These are phyloP conservation scores for Cylindricascospora bacillispora DNA, from an alignment of 1,139 yeast species.

Conservation along the genomic window DNA sequence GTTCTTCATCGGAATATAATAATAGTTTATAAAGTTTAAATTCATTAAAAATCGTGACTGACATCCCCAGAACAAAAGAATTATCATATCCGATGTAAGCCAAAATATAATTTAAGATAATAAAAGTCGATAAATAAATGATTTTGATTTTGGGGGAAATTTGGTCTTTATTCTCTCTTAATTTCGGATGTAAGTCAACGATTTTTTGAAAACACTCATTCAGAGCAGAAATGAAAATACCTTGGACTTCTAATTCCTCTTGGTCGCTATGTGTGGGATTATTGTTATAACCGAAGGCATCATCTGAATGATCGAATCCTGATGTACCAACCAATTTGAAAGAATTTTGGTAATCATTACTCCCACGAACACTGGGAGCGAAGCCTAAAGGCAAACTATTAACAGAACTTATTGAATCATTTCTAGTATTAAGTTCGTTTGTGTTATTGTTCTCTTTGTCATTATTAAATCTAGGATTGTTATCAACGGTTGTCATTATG, in stretches of 20 bases:
- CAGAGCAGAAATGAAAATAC: constrained; percentile 20
- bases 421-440: constrained; percentile 1
- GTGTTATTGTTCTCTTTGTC: constrained; percentile 1
- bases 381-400: constrained; percentile 4
- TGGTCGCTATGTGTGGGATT: constrained; percentile 5
- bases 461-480: not conserved
- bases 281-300: constrained; percentile 22
- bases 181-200: constrained; percentile 34
- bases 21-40: constrained; percentile 36
- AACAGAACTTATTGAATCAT: constrained; percentile 13
- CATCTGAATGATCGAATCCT: too few relatives aligned
- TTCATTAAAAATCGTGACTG: constrained; percentile 47
- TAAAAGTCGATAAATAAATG: constrained; percentile 35
- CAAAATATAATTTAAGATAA: constrained; percentile 42
- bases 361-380: not conserved
- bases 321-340: too few relatives aligned
- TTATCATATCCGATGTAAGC: constrained; percentile 46
- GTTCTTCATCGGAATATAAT: constrained; percentile 13
- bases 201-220: constrained; percentile 32
- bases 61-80: constrained; percentile 40
- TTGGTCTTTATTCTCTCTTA: constrained; percentile 24
- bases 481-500: not conserved
- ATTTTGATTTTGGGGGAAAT: constrained; percentile 28
- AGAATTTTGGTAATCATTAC: too few relatives aligned
- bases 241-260: constrained; percentile 13